Base-by-base conservation (phyloP, 345 rosid species). In the Syzygium jambos region DNA sequence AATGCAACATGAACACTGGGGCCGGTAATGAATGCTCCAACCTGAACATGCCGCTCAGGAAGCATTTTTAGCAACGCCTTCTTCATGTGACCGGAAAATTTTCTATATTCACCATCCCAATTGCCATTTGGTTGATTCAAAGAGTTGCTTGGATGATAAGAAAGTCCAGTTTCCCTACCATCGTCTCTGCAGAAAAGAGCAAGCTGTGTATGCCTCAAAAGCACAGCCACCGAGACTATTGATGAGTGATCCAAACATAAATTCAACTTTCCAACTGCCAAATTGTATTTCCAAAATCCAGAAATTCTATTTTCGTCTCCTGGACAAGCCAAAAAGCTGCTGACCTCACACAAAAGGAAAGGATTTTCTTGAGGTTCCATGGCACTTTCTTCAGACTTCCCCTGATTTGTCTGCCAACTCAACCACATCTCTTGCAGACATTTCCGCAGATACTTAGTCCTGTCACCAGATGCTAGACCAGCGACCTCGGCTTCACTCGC, bases 1-100 rank as follows among this genome's bases (percentile, higher is more conserved):
- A 91, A 87, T 73, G 93, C 88, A 30, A 96, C 84, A 88, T 84
- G 92, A 88, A 96, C 87, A 61, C 87, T 93, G 86, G 98, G 98
- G 85, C 99, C 98, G 56, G 93, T 93, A 85, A 95, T 90, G 87
- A 95, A 91, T 85, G 91, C 91, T 87, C 93, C 98, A 90, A 96
- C 90, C 90, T 95, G 93, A 91, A 95, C 88, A 87, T 88, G 91
- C 91, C 94, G 95, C 93, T 93, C 95, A 19, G 95, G 97, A 88
- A 95, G 92, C 88, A 92, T 86, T 86, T 90, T 92, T 85, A 91
- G 90, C 82, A 96, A 88, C 57, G 80, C 86, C 90, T 34, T 88
- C 91, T 93, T 93, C 89, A 93, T 87, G 87, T 85, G 92, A 86
- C 89, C 78, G 29, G 89, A 88, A 91, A 52, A 92, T 85, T 73